These are phyloP conservation scores for Penicillium angulare DNA, from an alignment of 495 filamentous ascomycete species.

Conservation along the genomic window DNA sequence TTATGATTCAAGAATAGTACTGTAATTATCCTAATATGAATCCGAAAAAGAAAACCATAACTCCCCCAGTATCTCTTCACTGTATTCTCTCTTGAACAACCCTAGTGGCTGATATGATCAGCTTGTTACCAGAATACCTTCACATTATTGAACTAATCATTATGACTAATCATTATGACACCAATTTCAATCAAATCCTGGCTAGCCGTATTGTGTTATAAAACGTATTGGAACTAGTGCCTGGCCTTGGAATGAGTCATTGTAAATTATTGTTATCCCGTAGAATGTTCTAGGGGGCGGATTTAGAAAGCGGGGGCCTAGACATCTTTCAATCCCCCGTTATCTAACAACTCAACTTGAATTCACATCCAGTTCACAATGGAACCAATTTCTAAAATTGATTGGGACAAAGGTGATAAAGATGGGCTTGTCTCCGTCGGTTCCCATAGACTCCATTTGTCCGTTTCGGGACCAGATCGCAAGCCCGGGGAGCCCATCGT, in stretches of 20 bases:
- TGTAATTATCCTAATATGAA: too few relatives aligned
- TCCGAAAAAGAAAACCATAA: too few relatives aligned
- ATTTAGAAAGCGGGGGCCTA: conserved; percentile 3
- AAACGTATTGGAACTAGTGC: neutral
- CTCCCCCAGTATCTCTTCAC: too few relatives aligned
- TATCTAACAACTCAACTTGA: conserved; percentile 12
- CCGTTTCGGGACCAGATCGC: conserved; percentile 20
- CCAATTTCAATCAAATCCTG: too few relatives aligned
- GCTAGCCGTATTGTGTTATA: conserved; percentile 1
- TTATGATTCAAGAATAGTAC: too few relatives aligned
- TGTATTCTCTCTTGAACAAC: too few relatives aligned
- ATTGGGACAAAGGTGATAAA: conserved; percentile 20
- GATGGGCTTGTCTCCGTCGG: conserved; percentile 17
- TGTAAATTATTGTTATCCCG: neutral
- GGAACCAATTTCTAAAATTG: conserved; percentile 11
- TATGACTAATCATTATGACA: too few relatives aligned
- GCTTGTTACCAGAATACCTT: too few relatives aligned
- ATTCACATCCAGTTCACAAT: conserved; percentile 10
- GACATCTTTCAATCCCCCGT: conserved; percentile 10
- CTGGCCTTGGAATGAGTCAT: conserved; percentile 2
- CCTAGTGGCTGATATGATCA: too few relatives aligned
- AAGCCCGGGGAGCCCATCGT: conserved; percentile 22
- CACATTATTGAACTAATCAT: too few relatives aligned
- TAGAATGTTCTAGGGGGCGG: neutral
- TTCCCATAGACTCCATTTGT: conserved; percentile 23